A percentile compares a stretch with the other conserved stretches of the same genome.
Conservation (phyloP, 805 yeast genomes). For the Candida manassasensis region DNA sequence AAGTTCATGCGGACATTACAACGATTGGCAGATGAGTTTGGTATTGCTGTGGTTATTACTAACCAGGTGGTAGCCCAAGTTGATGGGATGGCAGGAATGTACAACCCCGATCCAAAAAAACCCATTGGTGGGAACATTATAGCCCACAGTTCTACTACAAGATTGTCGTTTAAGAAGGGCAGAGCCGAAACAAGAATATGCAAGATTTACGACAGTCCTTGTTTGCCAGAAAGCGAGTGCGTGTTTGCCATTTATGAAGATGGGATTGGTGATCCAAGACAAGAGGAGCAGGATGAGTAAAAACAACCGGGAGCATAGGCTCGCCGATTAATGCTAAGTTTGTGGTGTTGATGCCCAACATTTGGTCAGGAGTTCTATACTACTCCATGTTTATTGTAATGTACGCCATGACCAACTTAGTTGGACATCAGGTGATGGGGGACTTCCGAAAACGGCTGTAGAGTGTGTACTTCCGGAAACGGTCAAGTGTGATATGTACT, state of each 20-base stretch:
- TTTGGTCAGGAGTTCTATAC: too few species aligned
- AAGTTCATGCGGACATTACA: conserved; percentile 88
- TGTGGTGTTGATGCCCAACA: too few species aligned
- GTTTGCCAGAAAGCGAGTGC: conserved; percentile 92
- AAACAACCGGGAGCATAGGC: too few species aligned
- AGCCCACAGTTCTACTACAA: conserved; percentile 94
- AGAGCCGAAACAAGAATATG: conserved; percentile 90
- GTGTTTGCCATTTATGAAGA: conserved; percentile 94
- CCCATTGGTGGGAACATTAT: conserved; percentile 98
- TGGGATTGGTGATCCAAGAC: conserved; percentile 93
- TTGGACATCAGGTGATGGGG: too few species aligned
- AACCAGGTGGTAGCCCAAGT: conserved; percentile 98
- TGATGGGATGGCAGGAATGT: conserved; percentile 78
- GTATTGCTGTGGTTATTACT: conserved; percentile 87
- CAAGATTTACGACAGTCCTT: conserved; percentile 93
- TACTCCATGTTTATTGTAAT: too few species aligned
- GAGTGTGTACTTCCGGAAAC: too few species aligned
- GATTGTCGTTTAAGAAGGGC: conserved; percentile 86
- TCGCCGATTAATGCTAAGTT: too few species aligned
- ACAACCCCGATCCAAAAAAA: conserved; percentile 94
- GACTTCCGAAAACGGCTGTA: too few species aligned
- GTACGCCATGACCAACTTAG: too few species aligned
- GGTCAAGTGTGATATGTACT: too few species aligned
- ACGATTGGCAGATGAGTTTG: conserved; percentile 93
- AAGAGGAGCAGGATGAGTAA: conserved; percentile 49